Evolutionary conservation across 257 asterid genomes (phyloP).

Genomic region (Schizonepeta tenuifolia): DNA sequence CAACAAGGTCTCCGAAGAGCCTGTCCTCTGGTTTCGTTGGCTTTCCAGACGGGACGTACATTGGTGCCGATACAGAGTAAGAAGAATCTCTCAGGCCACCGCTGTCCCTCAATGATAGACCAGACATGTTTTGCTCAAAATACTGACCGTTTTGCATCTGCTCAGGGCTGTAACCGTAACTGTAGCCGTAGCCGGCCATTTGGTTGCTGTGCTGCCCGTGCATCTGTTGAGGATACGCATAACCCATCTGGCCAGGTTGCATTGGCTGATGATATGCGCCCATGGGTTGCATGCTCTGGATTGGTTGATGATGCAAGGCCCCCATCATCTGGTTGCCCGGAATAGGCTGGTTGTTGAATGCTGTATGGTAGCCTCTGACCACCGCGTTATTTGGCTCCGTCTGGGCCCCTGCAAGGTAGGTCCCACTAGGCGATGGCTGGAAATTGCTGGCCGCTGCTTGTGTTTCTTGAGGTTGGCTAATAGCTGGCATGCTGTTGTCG

Average conservation of each 20-base stretch:
- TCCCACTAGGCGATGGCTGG: slow-evolving; percentile 9
- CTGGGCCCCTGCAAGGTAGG: slow-evolving; percentile 27
- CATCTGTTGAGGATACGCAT: slow-evolving; percentile 75
- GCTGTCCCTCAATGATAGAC: slow-evolving; percentile 70
- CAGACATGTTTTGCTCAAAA: slow-evolving; percentile 64
- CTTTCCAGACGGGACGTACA: slow-evolving; percentile 67
- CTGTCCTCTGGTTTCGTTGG: slow-evolving; percentile 79
- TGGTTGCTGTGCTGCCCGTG: slow-evolving; percentile 65
- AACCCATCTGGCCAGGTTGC: slow-evolving; percentile 72
- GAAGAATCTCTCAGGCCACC: slow-evolving; percentile 40
- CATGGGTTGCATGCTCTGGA: slow-evolving; percentile 29
- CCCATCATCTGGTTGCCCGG: slow-evolving; percentile 46
- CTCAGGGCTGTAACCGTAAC: slow-evolving; percentile 52
- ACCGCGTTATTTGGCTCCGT: slow-evolving; percentile 49
- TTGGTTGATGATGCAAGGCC: slow-evolving; percentile 40
- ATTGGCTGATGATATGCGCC: slow-evolving; percentile 71
- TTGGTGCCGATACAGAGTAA: slow-evolving; percentile 5
- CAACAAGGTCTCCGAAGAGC: slow-evolving; percentile 68
- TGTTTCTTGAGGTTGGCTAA: slow-evolving; percentile 51
- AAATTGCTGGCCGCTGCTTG: slow-evolving; percentile 38
- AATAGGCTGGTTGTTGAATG: slow-evolving; percentile 44
- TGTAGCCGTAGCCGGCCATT: slow-evolving; percentile 60
- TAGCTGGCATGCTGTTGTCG: slow-evolving; percentile 47
- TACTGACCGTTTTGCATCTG: slow-evolving; percentile 56
- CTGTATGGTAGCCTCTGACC: slow-evolving; percentile 48